phyloP scores from a whole-genome alignment of 2,329 filamentous ascomycete species.

The Pezizomycotina sp. region DNA sequence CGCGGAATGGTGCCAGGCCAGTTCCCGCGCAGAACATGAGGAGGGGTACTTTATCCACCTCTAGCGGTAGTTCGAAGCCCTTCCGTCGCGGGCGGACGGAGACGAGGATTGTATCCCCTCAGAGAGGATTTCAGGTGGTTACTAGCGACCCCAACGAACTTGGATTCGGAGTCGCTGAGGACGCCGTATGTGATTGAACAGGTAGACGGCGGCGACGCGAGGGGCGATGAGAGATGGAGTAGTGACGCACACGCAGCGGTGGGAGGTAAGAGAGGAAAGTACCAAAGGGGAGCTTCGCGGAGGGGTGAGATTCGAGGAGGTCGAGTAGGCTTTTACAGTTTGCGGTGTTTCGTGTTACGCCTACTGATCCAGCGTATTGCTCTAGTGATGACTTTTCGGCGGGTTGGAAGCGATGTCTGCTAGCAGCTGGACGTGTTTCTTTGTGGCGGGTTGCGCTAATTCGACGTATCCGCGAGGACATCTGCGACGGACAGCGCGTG shows the following conservation, averaged over 20 bases:
- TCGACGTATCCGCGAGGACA: constrained; percentile 55
- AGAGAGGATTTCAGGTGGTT: constrained; percentile 41
- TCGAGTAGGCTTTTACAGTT: too few relatives aligned
- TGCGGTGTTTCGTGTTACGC: too few relatives aligned
- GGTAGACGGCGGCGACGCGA: constrained; percentile 39
- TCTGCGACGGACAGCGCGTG: constrained; percentile 43
- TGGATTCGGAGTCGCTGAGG: constrained; percentile 37
- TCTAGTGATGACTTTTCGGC: too few relatives aligned
- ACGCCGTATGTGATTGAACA: constrained; percentile 54
- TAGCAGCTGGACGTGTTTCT: constrained; percentile 40
- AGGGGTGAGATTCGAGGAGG: constrained; percentile 47
- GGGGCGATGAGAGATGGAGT: constrained; percentile 63
- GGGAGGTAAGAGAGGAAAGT: constrained; percentile 58
- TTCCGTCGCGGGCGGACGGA: constrained; percentile 33
- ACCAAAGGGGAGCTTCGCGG: constrained; percentile 45
- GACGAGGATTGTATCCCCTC: constrained; percentile 31
- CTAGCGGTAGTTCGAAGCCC: constrained; percentile 37
- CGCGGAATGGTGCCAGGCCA: constrained; percentile 46
- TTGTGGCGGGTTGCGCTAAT: constrained; percentile 54
- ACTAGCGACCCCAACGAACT: constrained; percentile 44
- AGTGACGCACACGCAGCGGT: constrained; percentile 62
- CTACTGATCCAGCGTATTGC: too few relatives aligned
- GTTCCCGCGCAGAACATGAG: constrained; percentile 40
- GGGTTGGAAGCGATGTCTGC: too few relatives aligned
- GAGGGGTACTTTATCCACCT: constrained; percentile 34